Evolutionary conservation across 441 rosid species (phyloP), one percentile per base, ranked within the genome.

Genomic region (Biscutella auriculata): DNA sequence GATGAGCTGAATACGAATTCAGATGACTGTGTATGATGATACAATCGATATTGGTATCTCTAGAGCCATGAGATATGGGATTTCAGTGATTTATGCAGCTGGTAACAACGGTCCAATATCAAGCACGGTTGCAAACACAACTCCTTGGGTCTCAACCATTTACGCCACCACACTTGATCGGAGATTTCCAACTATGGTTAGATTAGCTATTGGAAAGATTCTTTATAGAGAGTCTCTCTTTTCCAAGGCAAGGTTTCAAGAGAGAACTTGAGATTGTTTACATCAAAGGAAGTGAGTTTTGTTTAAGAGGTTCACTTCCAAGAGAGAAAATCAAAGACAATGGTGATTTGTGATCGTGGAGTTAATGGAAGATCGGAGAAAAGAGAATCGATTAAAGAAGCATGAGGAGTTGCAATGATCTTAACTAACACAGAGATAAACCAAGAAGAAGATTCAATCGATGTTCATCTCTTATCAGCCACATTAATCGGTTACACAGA

Each of bases 401-500:
- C 84, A 0, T 88, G 92, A 5, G 92, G 82, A 19, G 85, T 81
- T 6, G 92, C 84, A 19, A 84, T 82, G 92, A 72, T 84, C 61
- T 66, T 84, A 14, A 76, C 80, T 0, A 84, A 82, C 26, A 79
- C 84, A 2, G 80, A 73, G 74, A 60, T 82, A 41, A 82, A 78
- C 77, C 77, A 70, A 30, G 85, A 84, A 66, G 88, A 84, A 41
- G 79, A 80, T 69, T 84, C 92, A 0, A 61, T 80, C 6, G 92
- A 78, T 29, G 88, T 73, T 53, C 92, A 84, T 50, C 76, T 84
- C 59, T 52, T 82, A 56, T 84, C 84, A 5, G 88, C 92, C 27
- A 78, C 85, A 0, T 45, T 66, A 51, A 46, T 84, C 0, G 82
- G 88, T 4, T 79, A 63, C 35, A 44, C 57, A 0, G 88, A 79